Percentiles rank a stretch among this genome's conserved stretches.
Conservation (phyloP, 2,329 filamentous ascomycete species). For the Colletotrichum euphorbiae region DNA sequence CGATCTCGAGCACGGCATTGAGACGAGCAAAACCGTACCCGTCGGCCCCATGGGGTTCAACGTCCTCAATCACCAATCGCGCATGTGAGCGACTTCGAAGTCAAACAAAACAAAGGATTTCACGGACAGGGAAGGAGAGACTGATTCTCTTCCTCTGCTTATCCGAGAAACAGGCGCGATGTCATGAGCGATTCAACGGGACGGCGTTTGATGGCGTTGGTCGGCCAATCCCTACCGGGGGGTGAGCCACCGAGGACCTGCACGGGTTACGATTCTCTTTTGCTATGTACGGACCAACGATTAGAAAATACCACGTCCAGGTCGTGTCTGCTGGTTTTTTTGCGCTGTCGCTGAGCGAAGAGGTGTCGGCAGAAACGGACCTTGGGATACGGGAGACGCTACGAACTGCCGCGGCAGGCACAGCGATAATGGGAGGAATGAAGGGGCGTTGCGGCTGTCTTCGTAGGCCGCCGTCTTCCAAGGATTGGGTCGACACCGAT, state of each 20-base stretch:
- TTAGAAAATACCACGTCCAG: background rate
- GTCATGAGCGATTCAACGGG: conserved; percentile 1
- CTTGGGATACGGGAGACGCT: conserved; percentile 1
- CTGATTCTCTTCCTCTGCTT: background rate
- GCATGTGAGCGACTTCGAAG: conserved; percentile 4
- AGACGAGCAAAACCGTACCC: conserved; percentile 12
- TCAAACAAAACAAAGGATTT: background rate
- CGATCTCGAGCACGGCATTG: conserved; percentile 34
- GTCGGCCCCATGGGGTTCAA: conserved; percentile 32
- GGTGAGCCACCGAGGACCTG: no score
- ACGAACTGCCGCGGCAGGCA: background rate
- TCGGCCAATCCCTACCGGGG: background rate
- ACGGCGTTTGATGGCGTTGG: conserved; percentile 19
- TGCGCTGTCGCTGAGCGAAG: background rate
- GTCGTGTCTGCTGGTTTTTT: background rate
- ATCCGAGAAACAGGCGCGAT: background rate
- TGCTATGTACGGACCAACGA: background rate
- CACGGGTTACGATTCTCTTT: background rate
- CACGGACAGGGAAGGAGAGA: background rate
- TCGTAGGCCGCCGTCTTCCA: conserved; percentile 8
- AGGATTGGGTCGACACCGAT: conserved; percentile 6
- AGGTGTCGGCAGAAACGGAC: conserved; percentile 14
- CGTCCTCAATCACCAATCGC: conserved; percentile 34
- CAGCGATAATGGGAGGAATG: background rate
- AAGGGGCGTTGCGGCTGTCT: background rate